Percentiles rank a stretch among this genome's conserved stretches.
Conservation (phyloP, 345 rosid genomes). For the Eucalyptus caleyi region DNA sequence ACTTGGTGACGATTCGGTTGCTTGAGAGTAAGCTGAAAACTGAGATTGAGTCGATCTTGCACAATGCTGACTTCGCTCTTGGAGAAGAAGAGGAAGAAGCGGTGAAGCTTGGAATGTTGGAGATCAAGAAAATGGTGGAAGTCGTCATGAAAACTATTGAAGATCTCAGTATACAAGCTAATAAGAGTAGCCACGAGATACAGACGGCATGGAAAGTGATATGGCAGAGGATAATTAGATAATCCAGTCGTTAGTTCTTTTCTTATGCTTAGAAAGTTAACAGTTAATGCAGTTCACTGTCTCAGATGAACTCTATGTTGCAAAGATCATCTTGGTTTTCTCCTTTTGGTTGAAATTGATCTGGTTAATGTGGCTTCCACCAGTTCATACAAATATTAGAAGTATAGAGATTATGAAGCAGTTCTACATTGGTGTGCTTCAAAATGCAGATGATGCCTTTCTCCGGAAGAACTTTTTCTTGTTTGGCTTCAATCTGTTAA, state of each 20-base stretch:
- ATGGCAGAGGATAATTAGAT: conserved; percentile 34
- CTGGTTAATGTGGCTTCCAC: not conserved
- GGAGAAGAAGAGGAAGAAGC: conserved; percentile 31
- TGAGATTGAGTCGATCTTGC: conserved; percentile 35
- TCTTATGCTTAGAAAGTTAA: not conserved
- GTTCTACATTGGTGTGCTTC: not conserved
- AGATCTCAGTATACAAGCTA: conserved; percentile 41
- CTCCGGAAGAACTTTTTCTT: not conserved
- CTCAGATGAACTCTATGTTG: not conserved
- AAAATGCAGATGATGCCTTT: not conserved
- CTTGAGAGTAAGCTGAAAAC: conserved; percentile 39
- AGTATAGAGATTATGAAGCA: not conserved
- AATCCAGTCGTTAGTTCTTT: not conserved
- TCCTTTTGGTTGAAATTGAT: not conserved
- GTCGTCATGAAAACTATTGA: conserved; percentile 37
- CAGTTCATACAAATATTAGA: not conserved
- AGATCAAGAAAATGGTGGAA: conserved; percentile 60
- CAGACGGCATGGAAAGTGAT: conserved; percentile 53
- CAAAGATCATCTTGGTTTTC: not conserved
- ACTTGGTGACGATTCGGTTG: conserved; percentile 42
- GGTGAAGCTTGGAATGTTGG: conserved; percentile 52
- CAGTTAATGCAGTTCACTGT: not conserved
- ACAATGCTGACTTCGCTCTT: conserved; percentile 33
- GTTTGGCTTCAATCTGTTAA: not conserved
- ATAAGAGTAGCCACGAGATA: conserved; percentile 42